Base-by-base conservation (phyloP, 2,329 filamentous ascomycete species). In the Aspergillus japonicus region DNA sequence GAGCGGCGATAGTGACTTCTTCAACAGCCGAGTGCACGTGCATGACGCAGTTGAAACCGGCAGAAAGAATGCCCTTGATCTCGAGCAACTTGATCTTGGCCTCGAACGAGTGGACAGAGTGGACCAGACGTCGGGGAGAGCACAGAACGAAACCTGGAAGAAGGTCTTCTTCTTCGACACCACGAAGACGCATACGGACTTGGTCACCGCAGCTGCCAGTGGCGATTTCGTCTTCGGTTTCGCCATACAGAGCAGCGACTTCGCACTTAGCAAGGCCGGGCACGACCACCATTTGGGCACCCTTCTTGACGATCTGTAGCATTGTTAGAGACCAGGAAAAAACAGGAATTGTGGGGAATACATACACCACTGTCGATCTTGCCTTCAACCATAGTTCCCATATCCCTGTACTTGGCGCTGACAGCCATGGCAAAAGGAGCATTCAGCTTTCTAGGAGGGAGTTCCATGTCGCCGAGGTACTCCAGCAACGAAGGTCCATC, bases 371-470 rank as follows among this genome's bases (percentile, higher is more conserved):
- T 90, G 78, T 99, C 95, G 66, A 99, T 90, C 83, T 97, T 96
- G 67, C 95, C 95, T 80, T 99, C 96, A 47, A 97, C 86, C 85
- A 99, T 92, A 63, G 95, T 99, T 70, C 95, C 95, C 84, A 99
- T 89, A 75, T 99, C 96, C 69, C 90, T 87, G 82, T 98, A 99
- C 80, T 99, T 99, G 78, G 91, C 92, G 64, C 90, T 91, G 65
- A 99, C 85, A 8, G 95, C 91, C 93, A 99, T 97, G 95, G 99
- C 98, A 84, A 99, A 98, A 10, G 95, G 94, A 2, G 95, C 95
- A 69, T 96, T 96, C 69, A 97, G 80, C 82, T 98, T 99, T 69
- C 95, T 91, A 77, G 99, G 94, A 44, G 97, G 85, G 12, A 94
- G 87, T 71, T 89, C 87, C 91, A 98, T 97, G 73, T 86, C 82